These are phyloP conservation scores for Solanum microdontum DNA, from an alignment of 257 asterid genomes.

Conservation along the genomic window DNA sequence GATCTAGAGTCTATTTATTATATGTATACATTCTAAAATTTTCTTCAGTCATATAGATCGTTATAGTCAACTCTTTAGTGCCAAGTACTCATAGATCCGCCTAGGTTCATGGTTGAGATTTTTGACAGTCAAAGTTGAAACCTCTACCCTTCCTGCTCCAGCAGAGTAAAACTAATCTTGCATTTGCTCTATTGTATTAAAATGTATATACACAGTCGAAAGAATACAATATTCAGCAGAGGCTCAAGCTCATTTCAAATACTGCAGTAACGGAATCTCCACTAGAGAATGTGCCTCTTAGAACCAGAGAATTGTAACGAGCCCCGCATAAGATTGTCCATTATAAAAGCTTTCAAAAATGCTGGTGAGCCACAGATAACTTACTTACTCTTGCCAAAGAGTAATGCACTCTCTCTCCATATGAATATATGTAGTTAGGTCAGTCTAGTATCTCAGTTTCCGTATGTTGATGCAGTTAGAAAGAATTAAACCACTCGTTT, in stretches of 20 bases:
- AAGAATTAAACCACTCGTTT: slow-evolving; percentile 9
- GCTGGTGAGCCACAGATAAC: slow-evolving; percentile 5
- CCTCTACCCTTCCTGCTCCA: neutral
- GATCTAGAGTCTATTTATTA: neutral
- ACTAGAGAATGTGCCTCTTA: neutral
- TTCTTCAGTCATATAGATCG: neutral
- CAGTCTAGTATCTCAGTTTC: slow-evolving; percentile 24
- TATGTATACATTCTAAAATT: neutral
- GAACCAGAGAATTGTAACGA: neutral
- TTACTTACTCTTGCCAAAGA: slow-evolving; percentile 2
- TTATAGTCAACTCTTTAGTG: neutral
- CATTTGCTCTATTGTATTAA: neutral
- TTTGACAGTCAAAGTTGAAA: neutral
- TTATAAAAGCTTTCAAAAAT: slow-evolving; percentile 14
- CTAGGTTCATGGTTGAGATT: neutral
- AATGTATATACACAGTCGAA: slow-evolving; percentile 1
- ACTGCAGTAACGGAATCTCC: neutral
- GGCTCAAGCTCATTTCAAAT: neutral
- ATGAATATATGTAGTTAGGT: slow-evolving; percentile 17
- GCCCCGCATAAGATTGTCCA: slow-evolving; percentile 13
- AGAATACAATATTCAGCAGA: slow-evolving; percentile 4
- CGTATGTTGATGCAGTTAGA: slow-evolving; percentile 9
- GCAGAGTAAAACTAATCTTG: neutral
- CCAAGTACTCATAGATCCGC: neutral
- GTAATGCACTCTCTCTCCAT: slow-evolving; percentile 10